A percentile compares a stretch with the other conserved stretches of the same genome.
Evolutionary conservation across 1,284 basidiomycete genomes (phyloP).

Genomic region (Neolentinus lepideus): DNA sequence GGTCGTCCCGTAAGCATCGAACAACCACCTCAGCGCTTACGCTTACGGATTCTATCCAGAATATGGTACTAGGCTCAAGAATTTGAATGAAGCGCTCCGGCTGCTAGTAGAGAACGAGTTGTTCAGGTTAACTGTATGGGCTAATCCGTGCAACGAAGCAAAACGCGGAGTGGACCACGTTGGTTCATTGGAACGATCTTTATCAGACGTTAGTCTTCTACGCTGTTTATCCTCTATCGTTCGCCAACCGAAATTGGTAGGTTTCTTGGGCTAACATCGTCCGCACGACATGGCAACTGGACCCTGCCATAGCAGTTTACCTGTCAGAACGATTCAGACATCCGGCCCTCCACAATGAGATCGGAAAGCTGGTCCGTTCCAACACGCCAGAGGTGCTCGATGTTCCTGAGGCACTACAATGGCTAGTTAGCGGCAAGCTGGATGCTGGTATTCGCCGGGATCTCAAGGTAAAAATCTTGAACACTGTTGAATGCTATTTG

Average conservation of each 20-base stretch:
- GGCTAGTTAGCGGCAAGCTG: conserved; percentile 71
- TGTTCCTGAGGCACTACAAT: conserved; percentile 73
- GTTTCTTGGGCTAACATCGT: conserved; percentile 63
- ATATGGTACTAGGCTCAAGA: conserved; percentile 51
- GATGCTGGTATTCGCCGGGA: conserved; percentile 54
- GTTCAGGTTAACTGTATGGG: conserved; percentile 83
- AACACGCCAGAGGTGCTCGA: conserved; percentile 69
- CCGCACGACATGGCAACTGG: conserved; percentile 77
- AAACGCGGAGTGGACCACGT: conserved; percentile 60
- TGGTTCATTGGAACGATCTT: conserved; percentile 47
- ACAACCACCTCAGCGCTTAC: neutral
- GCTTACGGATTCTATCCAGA: conserved; percentile 29
- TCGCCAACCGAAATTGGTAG: conserved; percentile 29
- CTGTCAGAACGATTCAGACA: conserved; percentile 85
- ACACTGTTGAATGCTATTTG: neutral
- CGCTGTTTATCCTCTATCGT: neutral
- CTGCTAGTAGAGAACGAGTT: conserved; percentile 91
- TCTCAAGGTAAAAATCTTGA: conserved; percentile 51
- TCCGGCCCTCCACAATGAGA: conserved; percentile 56
- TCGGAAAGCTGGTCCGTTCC: conserved; percentile 68
- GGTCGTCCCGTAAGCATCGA: conserved; percentile 35
- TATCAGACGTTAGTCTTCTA: conserved; percentile 45
- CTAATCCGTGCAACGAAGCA: conserved; percentile 77
- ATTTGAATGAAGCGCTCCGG: conserved; percentile 66
- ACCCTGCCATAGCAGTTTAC: conserved; percentile 79